Base-by-base conservation (phyloP, 1,284 basidiomycete species). In the Fomitopsis palustris region DNA sequence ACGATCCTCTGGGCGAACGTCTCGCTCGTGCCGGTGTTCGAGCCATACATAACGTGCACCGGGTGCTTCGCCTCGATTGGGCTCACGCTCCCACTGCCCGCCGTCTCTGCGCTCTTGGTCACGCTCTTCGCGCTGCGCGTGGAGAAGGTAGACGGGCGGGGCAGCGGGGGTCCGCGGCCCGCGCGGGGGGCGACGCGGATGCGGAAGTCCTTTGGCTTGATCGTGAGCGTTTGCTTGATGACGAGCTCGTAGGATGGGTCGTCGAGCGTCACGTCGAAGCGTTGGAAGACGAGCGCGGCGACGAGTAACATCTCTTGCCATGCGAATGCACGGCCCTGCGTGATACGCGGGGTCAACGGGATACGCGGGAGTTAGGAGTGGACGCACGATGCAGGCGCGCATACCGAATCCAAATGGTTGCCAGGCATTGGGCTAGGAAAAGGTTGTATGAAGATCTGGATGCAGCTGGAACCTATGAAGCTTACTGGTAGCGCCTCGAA, bases 21-120 rank as follows among this genome's bases (percentile, higher is more conserved):
- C 67, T 82, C 78, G 31, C 77, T 81, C 0, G 80, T 80, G 12
- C 81, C 81, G 8, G 79, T 78, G 67, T 83, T 83, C 51, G 78
- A 80, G 4, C 80, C 80, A 65, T 79, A 80, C 57, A 80, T 65
- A 7, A 80, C 69, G 57, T 79, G 76, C 58, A 81, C 54, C 54
- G 74, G 74, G 38, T 67, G 68, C 58, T 60, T 64, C 27, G 63
- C 57, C 2, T 9, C 35, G 10, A 8, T 14, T 2, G 16, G 8
- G 35, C 35, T 9, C 35, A 33, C 35, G 35, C 35, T 2, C 16
- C 8, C 35, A 14, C 58, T 62, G 27, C 47, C 17, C 31, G 25
- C 64, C 3, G 27, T 7, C 25, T 51, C 55, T 58, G 49, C 16
- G 49, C 45, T 12, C 41, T 47, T n/a, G 27, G 2, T 19, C 37